Conservation (phyloP, 2,329 filamentous ascomycete species). For the Saccharata proteae region DNA sequence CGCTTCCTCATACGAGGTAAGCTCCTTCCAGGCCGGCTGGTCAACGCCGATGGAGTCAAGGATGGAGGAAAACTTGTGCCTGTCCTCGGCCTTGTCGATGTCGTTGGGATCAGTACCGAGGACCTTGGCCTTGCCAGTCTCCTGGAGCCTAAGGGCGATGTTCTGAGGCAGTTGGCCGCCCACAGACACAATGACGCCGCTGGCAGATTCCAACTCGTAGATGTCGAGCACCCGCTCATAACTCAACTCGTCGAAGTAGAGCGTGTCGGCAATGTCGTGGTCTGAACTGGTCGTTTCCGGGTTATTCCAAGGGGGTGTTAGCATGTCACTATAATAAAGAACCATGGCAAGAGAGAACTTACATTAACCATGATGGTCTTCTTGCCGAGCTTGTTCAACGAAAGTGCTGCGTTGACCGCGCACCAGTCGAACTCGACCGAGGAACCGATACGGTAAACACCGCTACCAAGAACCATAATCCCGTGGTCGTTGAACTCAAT, state of each 20-base stretch:
- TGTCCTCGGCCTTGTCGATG: slow-evolving; percentile 95
- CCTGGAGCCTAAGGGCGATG: slow-evolving; percentile 87
- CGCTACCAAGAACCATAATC: slow-evolving; percentile 77
- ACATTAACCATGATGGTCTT: slow-evolving; percentile 97
- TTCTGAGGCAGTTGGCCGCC: slow-evolving; percentile 96
- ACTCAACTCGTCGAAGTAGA: slow-evolving; percentile 94
- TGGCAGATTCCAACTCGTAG: slow-evolving; percentile 78
- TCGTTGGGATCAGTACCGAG: slow-evolving; percentile 86
- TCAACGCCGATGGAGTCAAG: slow-evolving; percentile 94
- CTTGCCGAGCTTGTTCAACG: slow-evolving; percentile 74
- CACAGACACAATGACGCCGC: slow-evolving; percentile 86
- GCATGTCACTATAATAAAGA: slow-evolving; percentile 3
- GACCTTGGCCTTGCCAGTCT: slow-evolving; percentile 78
- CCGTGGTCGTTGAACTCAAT: slow-evolving; percentile 89
- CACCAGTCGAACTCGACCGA: slow-evolving; percentile 99
- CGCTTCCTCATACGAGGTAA: slow-evolving; percentile 81
- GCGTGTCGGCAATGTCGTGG: slow-evolving; percentile 75
- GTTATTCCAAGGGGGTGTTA: slow-evolving; percentile 40
- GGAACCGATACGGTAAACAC: slow-evolving; percentile 94
- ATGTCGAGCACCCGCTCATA: slow-evolving; percentile 99
- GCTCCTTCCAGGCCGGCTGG: slow-evolving; percentile 95
- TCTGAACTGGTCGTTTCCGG: slow-evolving; percentile 76
- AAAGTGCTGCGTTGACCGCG: slow-evolving; percentile 77
- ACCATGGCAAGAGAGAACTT: slow-evolving; percentile 21
- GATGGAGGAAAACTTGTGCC: slow-evolving; percentile 96